Evolutionary conservation across 176 grass and related monocot species (phyloP).

Genomic region (Avena atlantica): DNA sequence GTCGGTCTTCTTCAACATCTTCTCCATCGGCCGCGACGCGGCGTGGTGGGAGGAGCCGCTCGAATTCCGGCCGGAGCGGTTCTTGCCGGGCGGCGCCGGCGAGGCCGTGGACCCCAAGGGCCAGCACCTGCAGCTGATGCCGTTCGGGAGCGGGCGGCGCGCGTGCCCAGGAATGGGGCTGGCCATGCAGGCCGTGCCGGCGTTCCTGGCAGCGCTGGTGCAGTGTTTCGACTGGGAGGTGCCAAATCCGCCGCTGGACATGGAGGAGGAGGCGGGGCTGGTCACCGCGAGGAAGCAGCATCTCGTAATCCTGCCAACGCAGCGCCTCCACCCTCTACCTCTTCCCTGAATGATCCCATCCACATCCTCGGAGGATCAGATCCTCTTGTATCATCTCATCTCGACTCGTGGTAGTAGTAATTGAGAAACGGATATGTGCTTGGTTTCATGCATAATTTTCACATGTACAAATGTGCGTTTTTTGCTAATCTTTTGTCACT

Average conservation of each 20-base stretch:
- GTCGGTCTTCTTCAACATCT: slow-evolving; percentile 25
- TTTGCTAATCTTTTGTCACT: no score
- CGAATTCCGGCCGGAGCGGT: slow-evolving; percentile 75
- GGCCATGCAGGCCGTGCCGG: slow-evolving; percentile 61
- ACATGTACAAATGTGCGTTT: no score
- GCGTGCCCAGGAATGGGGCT: slow-evolving; percentile 70
- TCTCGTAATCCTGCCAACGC: slow-evolving; percentile 47
- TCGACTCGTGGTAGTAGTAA: no score
- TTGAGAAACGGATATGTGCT: no score
- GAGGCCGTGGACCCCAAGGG: slow-evolving; percentile 55
- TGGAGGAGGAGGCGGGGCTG: slow-evolving; percentile 64
- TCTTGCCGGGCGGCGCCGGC: slow-evolving; percentile 45
- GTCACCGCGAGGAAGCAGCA: slow-evolving; percentile 46
- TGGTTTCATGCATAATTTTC: no score
- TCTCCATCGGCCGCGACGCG: background rate
- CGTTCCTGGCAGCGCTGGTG: slow-evolving; percentile 58
- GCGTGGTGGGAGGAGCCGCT: slow-evolving; percentile 59
- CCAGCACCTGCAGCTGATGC: slow-evolving; percentile 67
- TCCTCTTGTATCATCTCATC: no score
- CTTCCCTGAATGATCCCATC: background rate
- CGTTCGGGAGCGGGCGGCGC: slow-evolving; percentile 75
- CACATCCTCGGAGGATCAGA: no score
- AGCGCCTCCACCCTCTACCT: slow-evolving; percentile 54
- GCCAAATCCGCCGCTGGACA: slow-evolving; percentile 40
- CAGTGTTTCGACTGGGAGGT: slow-evolving; percentile 77